Conservation (phyloP, 805 yeast genomes). For the Saccharomycopsis guyanensis region DNA sequence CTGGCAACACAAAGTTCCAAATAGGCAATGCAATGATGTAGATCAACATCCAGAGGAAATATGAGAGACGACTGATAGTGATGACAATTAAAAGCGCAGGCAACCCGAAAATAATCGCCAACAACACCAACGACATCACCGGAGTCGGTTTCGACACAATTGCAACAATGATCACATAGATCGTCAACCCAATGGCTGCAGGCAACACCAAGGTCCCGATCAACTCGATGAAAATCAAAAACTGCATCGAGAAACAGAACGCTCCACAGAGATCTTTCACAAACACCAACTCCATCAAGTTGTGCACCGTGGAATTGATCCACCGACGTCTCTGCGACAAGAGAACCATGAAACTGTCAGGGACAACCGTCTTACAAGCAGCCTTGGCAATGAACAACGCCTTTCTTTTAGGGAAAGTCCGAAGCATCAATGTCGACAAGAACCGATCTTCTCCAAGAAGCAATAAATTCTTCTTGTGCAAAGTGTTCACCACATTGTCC, state of each 20-base stretch:
- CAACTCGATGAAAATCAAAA: conserved; percentile 75
- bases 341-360: conserved; percentile 68
- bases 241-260: conserved; percentile 92
- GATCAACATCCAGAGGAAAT: conserved; percentile 70
- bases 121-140: conserved; percentile 60
- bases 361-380: conserved; percentile 88
- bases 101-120: conserved; percentile 74
- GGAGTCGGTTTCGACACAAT: conserved; percentile 73
- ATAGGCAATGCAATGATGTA: conserved; percentile 80
- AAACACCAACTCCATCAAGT: conserved; percentile 76
- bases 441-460: conserved; percentile 88
- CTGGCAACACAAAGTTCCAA: conserved; percentile 86
- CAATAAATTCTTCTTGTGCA: conserved; percentile 79
- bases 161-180: conserved; percentile 69
- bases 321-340: conserved; percentile 93
- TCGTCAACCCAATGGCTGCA: conserved; percentile 74
- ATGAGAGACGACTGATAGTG: conserved; percentile 68
- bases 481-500: conserved; percentile 74
- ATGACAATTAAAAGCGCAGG: conserved; percentile 78
- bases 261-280: conserved; percentile 90
- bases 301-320: conserved; percentile 94
- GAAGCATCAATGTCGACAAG: conserved; percentile 76
- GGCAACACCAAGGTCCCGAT: conserved; percentile 86
- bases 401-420: conserved; percentile 82
- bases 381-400: conserved; percentile 86